Evolutionary conservation across 768 basidiomycete species (phyloP).

Genomic region (Tulasnella sp.): DNA sequence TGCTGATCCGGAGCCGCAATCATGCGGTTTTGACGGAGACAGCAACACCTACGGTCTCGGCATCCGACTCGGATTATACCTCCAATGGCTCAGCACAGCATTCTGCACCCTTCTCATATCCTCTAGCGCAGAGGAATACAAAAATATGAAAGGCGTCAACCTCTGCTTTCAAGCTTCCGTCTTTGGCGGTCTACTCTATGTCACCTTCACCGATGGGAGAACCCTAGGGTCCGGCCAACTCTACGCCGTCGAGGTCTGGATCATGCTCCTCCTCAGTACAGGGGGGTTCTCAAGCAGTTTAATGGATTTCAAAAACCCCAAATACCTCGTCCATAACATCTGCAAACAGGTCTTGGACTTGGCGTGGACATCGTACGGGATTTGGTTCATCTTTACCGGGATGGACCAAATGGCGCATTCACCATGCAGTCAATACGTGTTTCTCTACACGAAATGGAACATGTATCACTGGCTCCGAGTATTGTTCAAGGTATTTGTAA

Average conservation of each 20-base stretch:
- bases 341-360: too few relatives aligned
- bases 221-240: not conserved
- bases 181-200: not conserved
- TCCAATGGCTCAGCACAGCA: not conserved
- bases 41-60: slow-evolving; percentile 12
- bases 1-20: not conserved
- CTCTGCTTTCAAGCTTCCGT: slow-evolving; percentile 9
- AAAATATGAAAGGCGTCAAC: not conserved
- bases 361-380: not conserved
- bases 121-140: not conserved
- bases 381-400: slow-evolving; percentile 6
- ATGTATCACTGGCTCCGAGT: slow-evolving; percentile 15
- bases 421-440: not conserved
- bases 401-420: not conserved
- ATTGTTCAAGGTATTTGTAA: too few relatives aligned
- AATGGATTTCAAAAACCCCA: too few relatives aligned
- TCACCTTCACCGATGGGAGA: not conserved
- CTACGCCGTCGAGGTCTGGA: slow-evolving; percentile 21
- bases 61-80: not conserved
- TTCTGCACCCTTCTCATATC: not conserved
- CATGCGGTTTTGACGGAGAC: slow-evolving; percentile 16
- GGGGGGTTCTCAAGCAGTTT: too few relatives aligned
- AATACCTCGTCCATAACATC: too few relatives aligned
- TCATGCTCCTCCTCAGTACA: not conserved
- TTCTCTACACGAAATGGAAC: not conserved